Conservation (phyloP, 1,284 basidiomycete species). For the Ustilago shanxiensis region DNA sequence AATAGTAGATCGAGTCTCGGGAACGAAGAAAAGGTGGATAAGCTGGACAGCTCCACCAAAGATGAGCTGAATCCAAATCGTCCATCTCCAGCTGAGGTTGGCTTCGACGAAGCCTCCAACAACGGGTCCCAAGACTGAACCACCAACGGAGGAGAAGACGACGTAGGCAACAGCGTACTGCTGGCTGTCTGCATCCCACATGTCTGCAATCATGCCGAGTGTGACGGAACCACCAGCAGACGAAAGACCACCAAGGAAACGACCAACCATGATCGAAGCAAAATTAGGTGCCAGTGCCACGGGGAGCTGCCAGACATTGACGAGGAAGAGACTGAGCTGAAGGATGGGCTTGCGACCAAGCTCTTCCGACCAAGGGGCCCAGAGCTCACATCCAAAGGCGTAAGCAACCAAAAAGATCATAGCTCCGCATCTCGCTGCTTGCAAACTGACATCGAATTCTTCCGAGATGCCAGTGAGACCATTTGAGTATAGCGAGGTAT, state of each 20-base stretch:
- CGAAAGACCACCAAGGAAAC: conserved; percentile 69
- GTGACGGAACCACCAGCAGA: conserved; percentile 72
- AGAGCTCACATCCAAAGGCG: conserved; percentile 69
- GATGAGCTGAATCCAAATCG: conserved; percentile 71
- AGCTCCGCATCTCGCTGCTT: conserved; percentile 68
- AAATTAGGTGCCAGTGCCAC: conserved; percentile 64
- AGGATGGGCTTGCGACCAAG: conserved; percentile 67
- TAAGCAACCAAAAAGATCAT: conserved; percentile 71
- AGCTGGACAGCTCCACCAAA: conserved; percentile 71
- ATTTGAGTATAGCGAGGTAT: conserved; percentile 70
- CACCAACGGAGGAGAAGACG: conserved; percentile 69
- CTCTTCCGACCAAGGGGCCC: conserved; percentile 70
- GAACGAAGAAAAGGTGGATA: conserved; percentile 71
- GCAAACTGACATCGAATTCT: conserved; percentile 69
- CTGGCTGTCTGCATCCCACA: conserved; percentile 68
- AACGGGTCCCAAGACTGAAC: conserved; percentile 69
- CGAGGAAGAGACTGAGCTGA: conserved; percentile 65
- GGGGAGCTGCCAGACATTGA: conserved; percentile 69
- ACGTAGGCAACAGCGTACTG: conserved; percentile 69
- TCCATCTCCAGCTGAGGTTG: conserved; percentile 65
- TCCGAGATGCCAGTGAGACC: conserved; percentile 60
- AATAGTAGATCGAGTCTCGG: conserved; percentile 71
- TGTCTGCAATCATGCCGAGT: conserved; percentile 69
- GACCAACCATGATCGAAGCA: conserved; percentile 68
- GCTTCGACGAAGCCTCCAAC: conserved; percentile 59